These are phyloP conservation scores for Boletales sp. DNA, from an alignment of 768 basidiomycete species.

Conservation along the genomic window DNA sequence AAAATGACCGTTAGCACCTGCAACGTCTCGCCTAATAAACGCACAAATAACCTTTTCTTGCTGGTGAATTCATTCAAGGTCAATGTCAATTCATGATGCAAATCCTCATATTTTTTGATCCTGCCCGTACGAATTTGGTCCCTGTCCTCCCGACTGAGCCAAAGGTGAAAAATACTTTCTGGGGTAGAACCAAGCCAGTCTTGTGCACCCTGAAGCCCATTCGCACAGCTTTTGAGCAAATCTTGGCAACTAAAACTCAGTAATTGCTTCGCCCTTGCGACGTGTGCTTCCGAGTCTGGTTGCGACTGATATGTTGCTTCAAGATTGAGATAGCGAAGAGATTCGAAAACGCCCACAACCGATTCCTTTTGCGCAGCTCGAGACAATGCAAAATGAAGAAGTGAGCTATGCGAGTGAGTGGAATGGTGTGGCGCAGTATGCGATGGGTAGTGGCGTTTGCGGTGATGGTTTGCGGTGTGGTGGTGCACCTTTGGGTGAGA, in stretches of 20 bases:
- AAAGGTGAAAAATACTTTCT: conserved; percentile 35
- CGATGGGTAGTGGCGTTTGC: conserved; percentile 8
- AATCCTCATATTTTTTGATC: conserved; percentile 35
- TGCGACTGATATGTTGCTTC: conserved; percentile 54
- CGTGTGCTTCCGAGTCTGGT: conserved; percentile 42
- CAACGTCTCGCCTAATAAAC: not conserved
- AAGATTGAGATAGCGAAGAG: conserved; percentile 64
- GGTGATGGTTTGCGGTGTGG: not conserved
- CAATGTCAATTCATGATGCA: conserved; percentile 34
- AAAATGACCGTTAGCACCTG: not conserved
- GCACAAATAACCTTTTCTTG: conserved; percentile 43
- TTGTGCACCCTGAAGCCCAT: conserved; percentile 38
- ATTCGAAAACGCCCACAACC: conserved; percentile 72
- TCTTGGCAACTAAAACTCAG: conserved; percentile 52
- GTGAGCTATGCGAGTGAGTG: conserved; percentile 35
- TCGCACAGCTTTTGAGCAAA: conserved; percentile 43
- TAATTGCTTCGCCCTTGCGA: conserved; percentile 40
- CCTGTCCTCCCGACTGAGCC: conserved; percentile 30
- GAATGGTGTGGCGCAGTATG: conserved; percentile 20
- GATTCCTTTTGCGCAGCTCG: conserved; percentile 39
- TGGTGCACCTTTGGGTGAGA: conserved; percentile 6
- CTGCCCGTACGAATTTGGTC: conserved; percentile 30
- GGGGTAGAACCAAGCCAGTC: conserved; percentile 49
- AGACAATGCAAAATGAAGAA: conserved; percentile 36
- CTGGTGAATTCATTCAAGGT: conserved; percentile 46